Conservation (phyloP, 1,139 yeast genomes). For the Lodderomyces orthopsilosis region DNA sequence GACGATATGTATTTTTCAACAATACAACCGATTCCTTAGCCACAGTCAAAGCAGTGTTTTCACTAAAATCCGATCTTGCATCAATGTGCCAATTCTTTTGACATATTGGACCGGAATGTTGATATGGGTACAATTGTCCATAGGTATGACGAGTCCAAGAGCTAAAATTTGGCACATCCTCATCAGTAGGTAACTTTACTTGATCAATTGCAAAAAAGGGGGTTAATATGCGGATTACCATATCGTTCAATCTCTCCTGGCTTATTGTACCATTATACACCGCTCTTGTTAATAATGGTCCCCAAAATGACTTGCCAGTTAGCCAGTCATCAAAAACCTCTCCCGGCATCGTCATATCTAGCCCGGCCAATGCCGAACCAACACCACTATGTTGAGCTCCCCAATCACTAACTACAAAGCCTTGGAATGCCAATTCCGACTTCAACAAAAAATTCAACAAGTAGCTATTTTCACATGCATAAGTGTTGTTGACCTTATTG, state of each 20-base stretch:
- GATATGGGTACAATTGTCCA: slow-evolving; percentile 52
- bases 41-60: slow-evolving; percentile 49
- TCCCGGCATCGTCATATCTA: slow-evolving; percentile 71
- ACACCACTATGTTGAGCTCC: slow-evolving; percentile 62
- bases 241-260: slow-evolving; percentile 55
- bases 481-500: slow-evolving; percentile 56
- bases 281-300: slow-evolving; percentile 54
- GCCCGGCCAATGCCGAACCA: slow-evolving; percentile 55
- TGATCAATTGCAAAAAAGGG: slow-evolving; percentile 49
- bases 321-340: slow-evolving; percentile 53
- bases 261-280: slow-evolving; percentile 57
- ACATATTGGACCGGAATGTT: slow-evolving; percentile 51
- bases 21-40: slow-evolving; percentile 58
- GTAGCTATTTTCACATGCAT: slow-evolving; percentile 62
- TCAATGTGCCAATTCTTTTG: slow-evolving; percentile 57
- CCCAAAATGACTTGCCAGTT: slow-evolving; percentile 58
- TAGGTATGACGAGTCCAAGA: slow-evolving; percentile 58
- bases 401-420: slow-evolving; percentile 67
- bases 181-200: slow-evolving; percentile 32
- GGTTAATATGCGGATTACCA: slow-evolving; percentile 59
- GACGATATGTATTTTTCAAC: slow-evolving; percentile 48
- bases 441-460: slow-evolving; percentile 54
- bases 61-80: slow-evolving; percentile 49
- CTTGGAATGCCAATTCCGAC: slow-evolving; percentile 65
- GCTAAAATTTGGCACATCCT: slow-evolving; percentile 53